A percentile compares a stretch with the other conserved stretches of the same genome.
Conservation (phyloP, 805 yeast genomes). For the Candida easanensis region DNA sequence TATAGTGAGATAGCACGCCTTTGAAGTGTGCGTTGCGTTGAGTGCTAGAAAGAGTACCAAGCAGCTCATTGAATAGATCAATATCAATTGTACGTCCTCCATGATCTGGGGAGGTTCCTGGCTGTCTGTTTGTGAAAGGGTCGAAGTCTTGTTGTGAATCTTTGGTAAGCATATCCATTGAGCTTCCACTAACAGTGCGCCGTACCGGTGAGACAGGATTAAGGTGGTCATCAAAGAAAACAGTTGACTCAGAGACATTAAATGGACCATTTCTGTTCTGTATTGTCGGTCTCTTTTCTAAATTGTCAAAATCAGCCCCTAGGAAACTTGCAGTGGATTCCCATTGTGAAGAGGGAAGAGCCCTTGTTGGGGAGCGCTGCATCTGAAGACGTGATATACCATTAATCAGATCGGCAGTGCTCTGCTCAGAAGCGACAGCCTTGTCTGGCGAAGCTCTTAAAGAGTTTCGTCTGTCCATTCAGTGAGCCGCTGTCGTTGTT, state of each 20-base stretch:
- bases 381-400: conserved; percentile 14
- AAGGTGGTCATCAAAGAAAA: conserved; percentile 14
- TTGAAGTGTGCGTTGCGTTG: conserved; percentile 15
- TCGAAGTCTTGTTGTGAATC: conserved; percentile 2
- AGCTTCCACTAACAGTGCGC: conserved; percentile 24
- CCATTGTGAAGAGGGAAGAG: conserved; percentile 7
- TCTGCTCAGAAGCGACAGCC: conserved; percentile 5
- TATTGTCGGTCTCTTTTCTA: conserved; percentile 2
- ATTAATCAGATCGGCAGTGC: conserved; percentile 12
- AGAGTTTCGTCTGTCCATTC: conserved; percentile 10
- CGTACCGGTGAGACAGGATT: conserved; percentile 19
- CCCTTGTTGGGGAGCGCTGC: conserved; percentile 5
- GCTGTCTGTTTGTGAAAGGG: not conserved
- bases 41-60: conserved; percentile 11
- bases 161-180: conserved; percentile 16
- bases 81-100: conserved; percentile 9
- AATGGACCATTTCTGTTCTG: not conserved
- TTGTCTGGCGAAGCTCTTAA: conserved; percentile 8
- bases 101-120: conserved; percentile 5
- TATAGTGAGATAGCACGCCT: conserved; percentile 18
- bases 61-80: conserved; percentile 8
- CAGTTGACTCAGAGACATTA: conserved; percentile 24
- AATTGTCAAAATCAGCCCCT: conserved; percentile 11
- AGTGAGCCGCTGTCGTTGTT: not conserved
- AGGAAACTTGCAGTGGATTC: conserved; percentile 17